Evolutionary conservation across 306 rosid species (phyloP).

Genomic region (Cucumis hystrix): DNA sequence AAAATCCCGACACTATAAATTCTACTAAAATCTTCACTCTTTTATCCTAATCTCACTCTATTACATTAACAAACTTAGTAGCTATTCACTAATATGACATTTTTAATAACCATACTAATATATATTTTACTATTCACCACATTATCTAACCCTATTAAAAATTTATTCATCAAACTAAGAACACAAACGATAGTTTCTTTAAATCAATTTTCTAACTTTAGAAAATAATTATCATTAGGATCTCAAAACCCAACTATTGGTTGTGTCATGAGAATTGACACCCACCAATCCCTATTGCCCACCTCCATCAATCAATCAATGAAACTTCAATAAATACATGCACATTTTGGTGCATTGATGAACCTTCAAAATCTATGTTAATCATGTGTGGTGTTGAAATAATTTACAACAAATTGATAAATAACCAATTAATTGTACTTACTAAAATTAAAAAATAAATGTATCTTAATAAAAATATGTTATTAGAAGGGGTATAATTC

Average conservation of each 20-base stretch:
- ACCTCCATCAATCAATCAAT: not conserved
- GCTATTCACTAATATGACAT: too few species aligned
- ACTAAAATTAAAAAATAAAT: too few species aligned
- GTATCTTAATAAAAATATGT: too few species aligned
- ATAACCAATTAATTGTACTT: not conserved
- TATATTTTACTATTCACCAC: too few species aligned
- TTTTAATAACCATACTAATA: too few species aligned
- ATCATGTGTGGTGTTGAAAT: not conserved
- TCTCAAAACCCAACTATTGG: not conserved
- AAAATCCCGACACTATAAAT: too few species aligned
- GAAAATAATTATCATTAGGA: not conserved
- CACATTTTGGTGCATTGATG: not conserved
- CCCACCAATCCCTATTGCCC: not conserved
- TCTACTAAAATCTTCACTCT: too few species aligned
- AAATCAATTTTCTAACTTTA: not conserved
- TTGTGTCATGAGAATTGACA: not conserved
- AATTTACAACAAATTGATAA: not conserved
- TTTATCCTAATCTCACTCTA: too few species aligned
- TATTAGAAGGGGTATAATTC: too few species aligned
- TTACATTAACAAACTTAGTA: too few species aligned
- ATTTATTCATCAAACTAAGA: not conserved
- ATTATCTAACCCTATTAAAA: not conserved
- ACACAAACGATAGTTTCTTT: not conserved
- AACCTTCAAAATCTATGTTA: not conserved
- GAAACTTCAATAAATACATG: not conserved